These are phyloP conservation scores for Wickerhamomyces canadensis DNA, from an alignment of 805 yeast species.

Conservation along the genomic window DNA sequence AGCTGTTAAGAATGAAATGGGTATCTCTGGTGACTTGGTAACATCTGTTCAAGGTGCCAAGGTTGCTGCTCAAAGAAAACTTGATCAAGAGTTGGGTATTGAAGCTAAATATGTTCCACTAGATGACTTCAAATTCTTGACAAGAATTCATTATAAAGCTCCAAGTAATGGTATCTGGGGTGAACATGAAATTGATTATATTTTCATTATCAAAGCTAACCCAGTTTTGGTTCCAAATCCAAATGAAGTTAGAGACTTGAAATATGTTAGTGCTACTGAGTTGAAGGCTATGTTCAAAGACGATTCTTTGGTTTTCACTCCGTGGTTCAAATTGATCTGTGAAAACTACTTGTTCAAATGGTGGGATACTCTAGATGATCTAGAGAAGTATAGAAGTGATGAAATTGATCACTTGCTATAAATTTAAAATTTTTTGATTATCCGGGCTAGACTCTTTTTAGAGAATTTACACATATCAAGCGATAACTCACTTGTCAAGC, in stretches of 20 bases:
- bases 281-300: slow-evolving; percentile 75
- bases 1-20: slow-evolving; percentile 77
- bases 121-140: slow-evolving; percentile 71
- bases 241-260: slow-evolving; percentile 81
- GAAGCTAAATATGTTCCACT: slow-evolving; percentile 49
- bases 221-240: slow-evolving; percentile 52
- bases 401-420: slow-evolving; percentile 22
- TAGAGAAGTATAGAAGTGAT: slow-evolving; percentile 44
- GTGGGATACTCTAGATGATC: slow-evolving; percentile 77
- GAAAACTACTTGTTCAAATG: slow-evolving; percentile 85
- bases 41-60: slow-evolving; percentile 73
- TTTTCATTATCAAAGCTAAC: slow-evolving; percentile 63
- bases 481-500: too few species aligned
- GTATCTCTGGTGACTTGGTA: slow-evolving; percentile 40
- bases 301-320: slow-evolving; percentile 70
- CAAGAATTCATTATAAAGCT: slow-evolving; percentile 93
- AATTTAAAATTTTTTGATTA: background rate
- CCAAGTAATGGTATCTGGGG: slow-evolving; percentile 87
- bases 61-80: slow-evolving; percentile 85
- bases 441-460: too few species aligned
- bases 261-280: slow-evolving; percentile 65
- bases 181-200: slow-evolving; percentile 96
- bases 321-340: slow-evolving; percentile 97
- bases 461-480: too few species aligned
- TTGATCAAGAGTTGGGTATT: slow-evolving; percentile 92